Base-by-base conservation (phyloP, 192 early-diverging fungal species). In the Chytriomyces confervae region DNA sequence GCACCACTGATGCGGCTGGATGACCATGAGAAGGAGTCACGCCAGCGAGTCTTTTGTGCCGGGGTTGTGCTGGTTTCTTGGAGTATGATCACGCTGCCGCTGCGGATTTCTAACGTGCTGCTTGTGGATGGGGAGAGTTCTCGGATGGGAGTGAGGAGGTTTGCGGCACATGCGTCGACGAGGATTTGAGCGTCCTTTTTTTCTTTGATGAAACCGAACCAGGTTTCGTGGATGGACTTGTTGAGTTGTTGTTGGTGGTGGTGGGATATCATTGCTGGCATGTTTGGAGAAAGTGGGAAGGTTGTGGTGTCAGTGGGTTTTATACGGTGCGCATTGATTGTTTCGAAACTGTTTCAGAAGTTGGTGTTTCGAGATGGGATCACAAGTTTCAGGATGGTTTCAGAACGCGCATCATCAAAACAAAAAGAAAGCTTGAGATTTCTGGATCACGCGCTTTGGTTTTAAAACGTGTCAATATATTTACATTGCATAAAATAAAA, bases 51-150 rank as follows among this genome's bases (percentile, higher is more conserved):
- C 23, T 36, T 24, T 29, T 64, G 11, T 20, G 11, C 62, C 24
- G 11, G 11, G 2, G 57, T 20, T 16, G 20, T 16, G 13, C 16
- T 20, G 57, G 13, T 60, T 24, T 64, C 62, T 20, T 36, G 62
- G 23, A 64, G 36, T 6, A 24, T 36, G 62, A 64, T 36, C 4
- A 64, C 62, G 36, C 62, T 64, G 62, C 62, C 62, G 23, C 62
- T 64, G 11, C 62, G 62, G 62, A 64, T 36, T 36, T 36, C 36
- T 4, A 36, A 4, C 3, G 36, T 36, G 36, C 24, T 27, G 24
- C 36, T 36, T 0, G 11, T 64, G 20, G 18, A 24, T 60, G 57
- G 3, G 11, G 62, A 36, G 36, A 64, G 23, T 64, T 20, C 36
- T 10, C 23, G 20, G n/a, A 64, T 29, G 62, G 24, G 23, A 6